Conservation (phyloP, 192 early-diverging fungal species). For the Gonapodya prolifera region DNA sequence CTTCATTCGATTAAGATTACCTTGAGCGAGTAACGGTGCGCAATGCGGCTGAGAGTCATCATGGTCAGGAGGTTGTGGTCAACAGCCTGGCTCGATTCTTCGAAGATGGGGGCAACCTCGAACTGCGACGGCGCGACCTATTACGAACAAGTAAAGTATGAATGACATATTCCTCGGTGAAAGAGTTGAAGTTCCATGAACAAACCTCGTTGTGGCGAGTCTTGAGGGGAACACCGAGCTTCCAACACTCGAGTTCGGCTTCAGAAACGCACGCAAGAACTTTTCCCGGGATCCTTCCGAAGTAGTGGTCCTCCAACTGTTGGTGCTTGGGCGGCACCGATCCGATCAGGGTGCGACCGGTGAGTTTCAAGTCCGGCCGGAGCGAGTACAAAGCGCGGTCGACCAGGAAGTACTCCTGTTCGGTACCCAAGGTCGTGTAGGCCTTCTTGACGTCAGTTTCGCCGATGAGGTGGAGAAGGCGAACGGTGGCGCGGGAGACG, state of each 20-base stretch:
- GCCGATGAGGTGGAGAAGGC: conserved; percentile 64
- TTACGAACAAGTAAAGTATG: background rate
- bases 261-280: conserved; percentile 87
- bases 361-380: conserved; percentile 92
- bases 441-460: conserved; percentile 67
- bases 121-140: conserved; percentile 93
- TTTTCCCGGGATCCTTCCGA: conserved; percentile 89
- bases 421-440: conserved; percentile 85
- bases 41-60: conserved; percentile 93
- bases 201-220: conserved; percentile 89
- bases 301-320: conserved; percentile 99
- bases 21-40: conserved; percentile 94
- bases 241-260: conserved; percentile 83
- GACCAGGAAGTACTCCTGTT: conserved; percentile 99
- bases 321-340: conserved; percentile 93
- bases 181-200: too few relatives aligned
- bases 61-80: conserved; percentile 98
- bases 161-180: too few relatives aligned
- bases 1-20: conserved; percentile 15
- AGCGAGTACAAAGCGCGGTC: conserved; percentile 89
- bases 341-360: conserved; percentile 87
- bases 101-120: conserved; percentile 96
- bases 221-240: conserved; percentile 95
- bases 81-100: conserved; percentile 87
- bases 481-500: conserved; percentile 65